Evolutionary conservation across 108 stramenopile species (phyloP).

Genomic region (Fistulifera pelliculosa): DNA sequence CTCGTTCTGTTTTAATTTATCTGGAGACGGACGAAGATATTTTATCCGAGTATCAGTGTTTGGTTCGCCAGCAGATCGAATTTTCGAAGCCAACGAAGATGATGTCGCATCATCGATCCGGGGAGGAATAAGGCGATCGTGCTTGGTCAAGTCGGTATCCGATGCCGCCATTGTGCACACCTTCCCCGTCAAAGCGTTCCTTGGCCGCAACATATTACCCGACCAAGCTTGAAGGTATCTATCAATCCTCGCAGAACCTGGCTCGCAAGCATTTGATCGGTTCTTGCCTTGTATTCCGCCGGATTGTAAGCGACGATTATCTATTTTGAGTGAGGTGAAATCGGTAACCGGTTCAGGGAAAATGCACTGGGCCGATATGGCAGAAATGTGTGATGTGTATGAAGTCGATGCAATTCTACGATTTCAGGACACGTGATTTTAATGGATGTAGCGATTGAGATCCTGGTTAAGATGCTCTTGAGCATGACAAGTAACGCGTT

Average conservation of each 20-base stretch:
- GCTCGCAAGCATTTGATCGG: conserved; percentile 66
- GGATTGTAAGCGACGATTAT: too few species aligned
- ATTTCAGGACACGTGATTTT: too few species aligned
- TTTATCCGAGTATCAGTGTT: conserved; percentile 20
- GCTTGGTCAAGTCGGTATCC: conserved; percentile 80
- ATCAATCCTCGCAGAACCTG: conserved; percentile 83
- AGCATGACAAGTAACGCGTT: too few species aligned
- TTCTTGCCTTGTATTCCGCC: conserved; percentile 18
- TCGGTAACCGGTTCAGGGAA: too few species aligned
- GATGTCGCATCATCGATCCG: conserved; percentile 72
- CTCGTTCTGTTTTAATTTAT: too few species aligned
- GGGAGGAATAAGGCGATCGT: conserved; percentile 81
- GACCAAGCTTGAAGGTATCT: conserved; percentile 64
- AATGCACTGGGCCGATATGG: too few species aligned
- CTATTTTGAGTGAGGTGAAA: too few species aligned
- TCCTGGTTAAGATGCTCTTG: too few species aligned
- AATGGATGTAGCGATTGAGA: too few species aligned
- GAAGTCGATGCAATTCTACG: too few species aligned
- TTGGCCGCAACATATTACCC: conserved; percentile 71
- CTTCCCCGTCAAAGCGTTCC: conserved; percentile 41
- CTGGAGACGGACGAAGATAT: too few species aligned
- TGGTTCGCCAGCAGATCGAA: conserved; percentile 23
- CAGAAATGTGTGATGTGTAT: too few species aligned
- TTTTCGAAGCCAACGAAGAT: conserved; percentile 35
- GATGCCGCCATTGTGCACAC: conserved; percentile 73